Evolutionary conservation across 2,329 filamentous ascomycete species (phyloP), one percentile per base, ranked within the genome.

Genomic region (Aspergillus floridensis): DNA sequence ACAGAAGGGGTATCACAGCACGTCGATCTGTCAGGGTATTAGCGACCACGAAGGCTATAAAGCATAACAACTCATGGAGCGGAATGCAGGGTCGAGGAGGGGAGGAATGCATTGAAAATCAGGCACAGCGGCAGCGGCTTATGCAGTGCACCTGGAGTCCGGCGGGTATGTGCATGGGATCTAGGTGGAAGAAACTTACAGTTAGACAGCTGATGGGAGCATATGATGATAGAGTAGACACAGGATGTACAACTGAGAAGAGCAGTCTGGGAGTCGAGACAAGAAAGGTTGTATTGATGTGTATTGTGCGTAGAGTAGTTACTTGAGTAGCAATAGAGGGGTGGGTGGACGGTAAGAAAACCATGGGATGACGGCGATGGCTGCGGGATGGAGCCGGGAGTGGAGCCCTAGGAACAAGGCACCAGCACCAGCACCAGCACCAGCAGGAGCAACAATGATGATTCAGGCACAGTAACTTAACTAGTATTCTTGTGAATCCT

Each of bases 11-110:
- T 61, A 62, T 58, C 32, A 65, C 62, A 47, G 58, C 58, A 61
- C 61, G 63, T 49, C 22, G 62, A 66, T 63, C 65, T 67, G 50
- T 29, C 38, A 41, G 35, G 50, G 51, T 7, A 53, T 66, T 47
- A 65, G 58, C 57, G 22, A 22, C 21, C 24, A 22, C 41, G 26
- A 49, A 46, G 53, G 46, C 56, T 60, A 49, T 57, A 29, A 47
- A 63, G 38, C 47, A 62, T 57, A 57, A 62, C 61, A 62, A 60
- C 53, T 62, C 21, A 38, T 35, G 49, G 44, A 10, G 56, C 53
- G 31, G 50, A 68, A 68, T 68, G 66, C 56, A 67, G 62, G 62
- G 49, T 62, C 44, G 55, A 55, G 50, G 58, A 44, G 59, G 31
- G 47, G 19, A 32, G 66, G 66, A 67, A 68, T 68, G 52, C 47